phyloP scores from a whole-genome alignment of 495 filamentous ascomycete species.

The Aspergillus sclerotiicarbonarius region DNA sequence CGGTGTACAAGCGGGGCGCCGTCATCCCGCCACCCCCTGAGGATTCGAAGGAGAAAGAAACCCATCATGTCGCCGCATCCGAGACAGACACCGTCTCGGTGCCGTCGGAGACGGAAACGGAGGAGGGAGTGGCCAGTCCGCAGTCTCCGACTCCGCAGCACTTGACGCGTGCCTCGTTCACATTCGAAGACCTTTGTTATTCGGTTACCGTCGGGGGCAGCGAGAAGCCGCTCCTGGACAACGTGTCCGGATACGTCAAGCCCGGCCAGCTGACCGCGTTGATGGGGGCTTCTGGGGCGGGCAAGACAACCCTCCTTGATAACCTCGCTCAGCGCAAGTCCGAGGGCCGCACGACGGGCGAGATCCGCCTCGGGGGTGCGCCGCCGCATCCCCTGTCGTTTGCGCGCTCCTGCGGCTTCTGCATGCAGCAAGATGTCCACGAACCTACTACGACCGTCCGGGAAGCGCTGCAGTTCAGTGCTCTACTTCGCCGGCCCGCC shows the following conservation, averaged over 20 bases:
- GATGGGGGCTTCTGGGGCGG: conserved; percentile 84
- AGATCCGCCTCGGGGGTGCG: conserved; percentile 71
- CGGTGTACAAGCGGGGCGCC: conserved; percentile 55
- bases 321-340: conserved; percentile 74
- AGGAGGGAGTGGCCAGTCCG: too few relatives aligned
- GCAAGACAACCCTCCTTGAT: conserved; percentile 81
- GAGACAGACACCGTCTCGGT: conserved; percentile 57
- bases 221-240: conserved; percentile 64
- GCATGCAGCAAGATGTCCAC: conserved; percentile 58
- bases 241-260: conserved; percentile 74
- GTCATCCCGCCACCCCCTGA: conserved; percentile 44
- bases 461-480: conserved; percentile 57
- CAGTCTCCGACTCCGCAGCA: too few relatives aligned
- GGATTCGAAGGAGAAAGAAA: conserved; percentile 21
- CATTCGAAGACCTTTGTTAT: conserved; percentile 55
- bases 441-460: conserved; percentile 57
- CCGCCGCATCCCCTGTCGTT: conserved; percentile 62
- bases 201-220: conserved; percentile 71
- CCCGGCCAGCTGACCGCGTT: conserved; percentile 77
- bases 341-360: conserved; percentile 72
- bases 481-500: conserved; percentile 51
- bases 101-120: too few relatives aligned
- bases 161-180: conserved; percentile 50
- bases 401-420: conserved; percentile 62
- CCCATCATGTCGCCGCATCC: conserved; percentile 15